Base-by-base conservation (phyloP, 495 filamentous ascomycete species). In the Physcia stellaris region DNA sequence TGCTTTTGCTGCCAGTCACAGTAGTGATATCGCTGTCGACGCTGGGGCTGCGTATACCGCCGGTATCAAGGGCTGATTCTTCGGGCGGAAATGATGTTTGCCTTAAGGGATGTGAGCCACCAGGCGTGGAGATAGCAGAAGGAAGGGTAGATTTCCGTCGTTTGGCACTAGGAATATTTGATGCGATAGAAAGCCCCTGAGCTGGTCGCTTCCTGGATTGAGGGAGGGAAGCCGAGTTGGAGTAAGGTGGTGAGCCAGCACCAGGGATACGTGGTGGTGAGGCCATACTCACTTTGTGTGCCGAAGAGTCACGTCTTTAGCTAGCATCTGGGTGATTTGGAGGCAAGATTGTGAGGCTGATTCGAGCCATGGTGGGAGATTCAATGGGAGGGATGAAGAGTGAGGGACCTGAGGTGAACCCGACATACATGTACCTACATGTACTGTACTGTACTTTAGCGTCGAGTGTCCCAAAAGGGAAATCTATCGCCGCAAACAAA, bases 11-110 rank as follows among this genome's bases (percentile, higher is more conserved):
- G 17, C 68, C 64, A 2, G 66, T 70, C 33, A 63, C 78, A 32
- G 77, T 80, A 31, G 77, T 82, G 1, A 83, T 73, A 40, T 73
- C 69, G 49, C 79, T 79, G 12, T 73, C 70, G 31, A 74, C 68
- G 17, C 71, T 79, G 2, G 83, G 81, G 6, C 77, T 80, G 41
- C 80, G 73, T 28, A 21, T 28, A 26, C 66, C 63, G 49, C 56
- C 55, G 4, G 48, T 53, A 32, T 65, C 57, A 23, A 68, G 52
- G 19, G 52, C 56, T 1, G 53, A 48, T 45, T 70, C 67, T 34
- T 70, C 63, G 3, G 73, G 81, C 0, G 85, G 80, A 57, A 92
- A 94, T 0, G 86, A 88, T 34, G 86, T 90, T 51, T 93, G 85
- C 21, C 86, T 81, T 15, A 94, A 78, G 7, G 82, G 83, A 54